A percentile compares a stretch with the other conserved stretches of the same genome.
phyloP scores from a whole-genome alignment of 2,329 filamentous ascomycete species.

The Ophiostoma perfectum region DNA sequence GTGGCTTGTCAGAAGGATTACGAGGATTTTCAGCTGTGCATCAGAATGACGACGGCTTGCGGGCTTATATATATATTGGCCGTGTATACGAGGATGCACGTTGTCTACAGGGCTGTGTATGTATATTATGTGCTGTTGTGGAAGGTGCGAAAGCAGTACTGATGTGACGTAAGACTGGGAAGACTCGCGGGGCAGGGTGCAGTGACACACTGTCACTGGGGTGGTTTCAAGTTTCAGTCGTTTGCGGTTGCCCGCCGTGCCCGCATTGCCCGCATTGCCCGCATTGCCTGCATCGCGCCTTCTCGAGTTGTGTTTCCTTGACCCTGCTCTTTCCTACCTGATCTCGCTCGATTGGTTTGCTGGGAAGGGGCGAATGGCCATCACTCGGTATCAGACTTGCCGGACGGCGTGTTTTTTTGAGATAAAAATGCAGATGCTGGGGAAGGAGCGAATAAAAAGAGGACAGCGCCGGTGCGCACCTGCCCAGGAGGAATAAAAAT shows the following conservation, averaged over 20 bases:
- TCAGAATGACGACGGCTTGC: neutral
- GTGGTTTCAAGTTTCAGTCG: constrained; percentile 4
- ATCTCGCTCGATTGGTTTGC: neutral
- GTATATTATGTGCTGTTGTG: neutral
- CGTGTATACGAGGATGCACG: neutral
- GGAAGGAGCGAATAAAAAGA: neutral
- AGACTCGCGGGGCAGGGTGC: constrained; percentile 5
- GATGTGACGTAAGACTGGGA: constrained; percentile 8
- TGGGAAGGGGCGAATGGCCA: neutral
- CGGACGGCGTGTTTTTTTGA: neutral
- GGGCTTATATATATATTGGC: neutral
- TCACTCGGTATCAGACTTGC: neutral
- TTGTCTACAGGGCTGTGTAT: constrained; percentile 9
- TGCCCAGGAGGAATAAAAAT: neutral
- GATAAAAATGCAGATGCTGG: neutral
- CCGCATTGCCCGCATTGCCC: neutral
- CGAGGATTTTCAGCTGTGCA: constrained; percentile 2
- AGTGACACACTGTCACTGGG: neutral
- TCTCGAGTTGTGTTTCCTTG: neutral
- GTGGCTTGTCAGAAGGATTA: constrained; percentile 8
- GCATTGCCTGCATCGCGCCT: neutral
- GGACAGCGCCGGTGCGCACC: neutral
- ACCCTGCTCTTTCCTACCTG: neutral
- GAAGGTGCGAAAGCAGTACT: constrained; percentile 1
- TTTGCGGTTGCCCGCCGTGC: neutral